Evolutionary conservation across 192 early-diverging fungal species (phyloP).

Genomic region (Backusella tuberculispora): DNA sequence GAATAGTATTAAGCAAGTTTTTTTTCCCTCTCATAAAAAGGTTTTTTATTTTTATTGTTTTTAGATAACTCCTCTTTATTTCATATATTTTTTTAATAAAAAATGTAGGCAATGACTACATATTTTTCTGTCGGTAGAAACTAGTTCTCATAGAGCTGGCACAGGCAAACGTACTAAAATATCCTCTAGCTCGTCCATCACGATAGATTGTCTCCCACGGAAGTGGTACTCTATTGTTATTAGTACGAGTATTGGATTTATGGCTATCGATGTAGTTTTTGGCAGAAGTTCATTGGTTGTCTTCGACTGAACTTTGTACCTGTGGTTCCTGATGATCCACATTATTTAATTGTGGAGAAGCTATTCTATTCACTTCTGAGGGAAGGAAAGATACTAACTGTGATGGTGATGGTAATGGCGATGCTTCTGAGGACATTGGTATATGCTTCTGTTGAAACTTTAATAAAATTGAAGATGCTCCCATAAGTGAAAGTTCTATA

Average conservation of each 20-base stretch:
- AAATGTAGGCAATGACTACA: neutral
- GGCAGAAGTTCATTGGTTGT: neutral
- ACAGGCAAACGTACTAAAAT: neutral
- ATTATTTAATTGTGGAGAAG: neutral
- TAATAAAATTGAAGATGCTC: neutral
- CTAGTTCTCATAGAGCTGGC: neutral
- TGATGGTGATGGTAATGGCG: too few relatives aligned
- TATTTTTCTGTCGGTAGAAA: neutral
- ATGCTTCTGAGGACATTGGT: neutral
- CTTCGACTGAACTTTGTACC: neutral
- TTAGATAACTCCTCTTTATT: too few relatives aligned
- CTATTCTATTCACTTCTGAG: neutral
- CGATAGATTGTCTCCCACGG: neutral
- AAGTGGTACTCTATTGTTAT: neutral
- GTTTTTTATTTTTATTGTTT: too few relatives aligned
- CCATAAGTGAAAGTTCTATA: neutral
- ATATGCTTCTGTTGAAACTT: neutral
- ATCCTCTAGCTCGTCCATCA: neutral
- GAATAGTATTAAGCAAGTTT: too few relatives aligned
- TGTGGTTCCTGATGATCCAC: neutral
- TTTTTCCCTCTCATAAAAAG: too few relatives aligned
- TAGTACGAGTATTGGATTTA: too few relatives aligned
- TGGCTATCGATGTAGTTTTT: too few relatives aligned
- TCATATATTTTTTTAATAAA: neutral
- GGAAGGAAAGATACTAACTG: too few relatives aligned